phyloP scores from a whole-genome alignment of 2,329 filamentous ascomycete species.

The Drechslerella coelobrocha region DNA sequence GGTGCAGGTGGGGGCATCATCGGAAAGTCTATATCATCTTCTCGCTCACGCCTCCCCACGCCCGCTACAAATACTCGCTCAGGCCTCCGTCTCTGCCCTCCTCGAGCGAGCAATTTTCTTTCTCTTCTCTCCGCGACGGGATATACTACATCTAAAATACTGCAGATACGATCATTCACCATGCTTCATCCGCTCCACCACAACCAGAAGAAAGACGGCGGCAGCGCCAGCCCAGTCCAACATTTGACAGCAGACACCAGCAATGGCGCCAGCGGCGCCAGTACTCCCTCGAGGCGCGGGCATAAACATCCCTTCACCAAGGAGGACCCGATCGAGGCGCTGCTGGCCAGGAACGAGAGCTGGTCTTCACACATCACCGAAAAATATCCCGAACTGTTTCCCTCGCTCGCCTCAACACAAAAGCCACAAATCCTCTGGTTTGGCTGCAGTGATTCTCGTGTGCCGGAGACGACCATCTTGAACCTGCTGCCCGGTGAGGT shows the following conservation, averaged over 20 bases:
- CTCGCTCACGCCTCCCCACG: neutral
- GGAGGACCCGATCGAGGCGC: conserved; percentile 52
- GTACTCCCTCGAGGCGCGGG: conserved; percentile 22
- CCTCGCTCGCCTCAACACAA: conserved; percentile 53
- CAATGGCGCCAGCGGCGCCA: conserved; percentile 1
- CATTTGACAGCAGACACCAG: conserved; percentile 8
- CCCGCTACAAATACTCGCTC: neutral
- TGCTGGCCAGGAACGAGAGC: conserved; percentile 52
- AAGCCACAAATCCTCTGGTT: conserved; percentile 73
- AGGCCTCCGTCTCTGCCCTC: neutral
- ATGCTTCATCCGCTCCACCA: conserved; percentile 43
- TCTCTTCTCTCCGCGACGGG: neutral
- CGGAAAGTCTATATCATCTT: conserved; percentile 11
- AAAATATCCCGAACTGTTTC: conserved; percentile 54
- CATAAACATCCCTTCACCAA: conserved; percentile 49
- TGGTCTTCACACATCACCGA: conserved; percentile 54
- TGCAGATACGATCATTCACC: conserved; percentile 13
- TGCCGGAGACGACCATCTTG: conserved; percentile 81
- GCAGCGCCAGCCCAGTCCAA: neutral
- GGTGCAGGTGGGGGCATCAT: conserved; percentile 10
- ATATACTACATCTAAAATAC: neutral
- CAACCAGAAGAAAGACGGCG: conserved; percentile 20
- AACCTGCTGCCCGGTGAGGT: conserved; percentile 81
- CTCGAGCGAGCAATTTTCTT: neutral
- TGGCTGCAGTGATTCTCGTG: conserved; percentile 84